Percentiles rank a stretch among this genome's conserved stretches.
phyloP scores from a whole-genome alignment of 192 early-diverging fungal genomes.

The Chytriomyces hyalinus region DNA sequence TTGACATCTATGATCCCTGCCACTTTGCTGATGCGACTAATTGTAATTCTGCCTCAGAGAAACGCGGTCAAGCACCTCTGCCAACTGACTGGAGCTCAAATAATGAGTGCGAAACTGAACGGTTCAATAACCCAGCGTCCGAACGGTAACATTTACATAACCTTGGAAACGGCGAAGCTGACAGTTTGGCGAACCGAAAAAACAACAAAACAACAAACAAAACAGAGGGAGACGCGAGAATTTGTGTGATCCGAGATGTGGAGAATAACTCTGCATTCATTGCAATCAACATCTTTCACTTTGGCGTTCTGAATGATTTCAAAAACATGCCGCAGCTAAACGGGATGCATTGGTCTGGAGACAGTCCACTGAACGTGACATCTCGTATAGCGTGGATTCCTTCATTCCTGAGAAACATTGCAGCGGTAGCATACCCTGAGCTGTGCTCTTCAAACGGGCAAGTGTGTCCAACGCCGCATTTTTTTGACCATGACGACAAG shows the following conservation, averaged over 20 bases:
- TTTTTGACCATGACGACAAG: too few species aligned
- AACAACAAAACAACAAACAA: background rate
- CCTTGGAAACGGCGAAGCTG: background rate
- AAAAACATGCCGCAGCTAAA: background rate
- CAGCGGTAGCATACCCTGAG: slow-evolving; percentile 8
- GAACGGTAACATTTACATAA: background rate
- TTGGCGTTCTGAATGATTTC: background rate
- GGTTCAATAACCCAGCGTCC: slow-evolving; percentile 3
- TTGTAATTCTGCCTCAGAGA: background rate
- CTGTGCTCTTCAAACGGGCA: background rate
- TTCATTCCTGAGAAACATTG: background rate
- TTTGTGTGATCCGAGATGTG: background rate
- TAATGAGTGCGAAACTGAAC: background rate
- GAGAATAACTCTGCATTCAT: background rate
- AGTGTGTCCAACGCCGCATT: background rate
- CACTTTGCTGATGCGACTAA: background rate
- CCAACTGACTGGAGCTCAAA: background rate
- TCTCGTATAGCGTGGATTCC: slow-evolving; percentile 6
- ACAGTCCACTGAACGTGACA: background rate
- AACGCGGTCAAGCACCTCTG: background rate
- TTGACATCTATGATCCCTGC: background rate
- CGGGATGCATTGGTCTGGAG: slow-evolving; percentile 4
- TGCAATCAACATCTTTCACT: slow-evolving; percentile 27
- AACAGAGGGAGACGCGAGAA: slow-evolving; percentile 18
- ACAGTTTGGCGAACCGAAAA: too few species aligned